Evolutionary conservation across 495 filamentous ascomycete species (phyloP).

Genomic region (Aspergillus egyptiacus): DNA sequence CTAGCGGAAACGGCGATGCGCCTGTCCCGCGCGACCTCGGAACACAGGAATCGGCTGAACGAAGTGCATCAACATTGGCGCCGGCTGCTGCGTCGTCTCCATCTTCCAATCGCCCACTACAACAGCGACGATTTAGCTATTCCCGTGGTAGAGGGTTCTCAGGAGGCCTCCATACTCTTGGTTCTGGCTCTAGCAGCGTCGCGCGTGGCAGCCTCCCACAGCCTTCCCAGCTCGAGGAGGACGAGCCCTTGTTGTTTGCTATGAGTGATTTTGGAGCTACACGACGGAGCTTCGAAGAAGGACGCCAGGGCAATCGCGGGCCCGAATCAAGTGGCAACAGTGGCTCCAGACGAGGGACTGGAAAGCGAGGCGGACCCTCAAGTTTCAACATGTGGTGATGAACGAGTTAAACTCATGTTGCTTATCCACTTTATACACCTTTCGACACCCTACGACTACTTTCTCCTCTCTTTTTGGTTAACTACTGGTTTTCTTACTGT

Average conservation of each 20-base stretch:
- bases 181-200: slow-evolving; percentile 41
- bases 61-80: slow-evolving; percentile 22
- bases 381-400: slow-evolving; percentile 32
- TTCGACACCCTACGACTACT: not conserved
- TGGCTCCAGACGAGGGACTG: slow-evolving; percentile 38
- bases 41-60: slow-evolving; percentile 36
- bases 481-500: not conserved
- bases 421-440: not conserved
- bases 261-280: slow-evolving; percentile 76
- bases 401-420: slow-evolving; percentile 1
- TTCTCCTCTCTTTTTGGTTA: not conserved
- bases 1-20: slow-evolving; percentile 24
- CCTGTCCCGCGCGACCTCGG: slow-evolving; percentile 41
- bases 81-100: slow-evolving; percentile 36
- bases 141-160: slow-evolving; percentile 39
- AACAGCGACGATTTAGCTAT: slow-evolving; percentile 37
- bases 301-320: slow-evolving; percentile 42
- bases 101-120: slow-evolving; percentile 28
- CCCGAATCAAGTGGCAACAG: slow-evolving; percentile 24
- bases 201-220: slow-evolving; percentile 36
- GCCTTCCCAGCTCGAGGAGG: slow-evolving; percentile 48
- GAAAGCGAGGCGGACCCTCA: slow-evolving; percentile 35
- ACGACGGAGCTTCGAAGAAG: slow-evolving; percentile 70
- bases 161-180: slow-evolving; percentile 35
- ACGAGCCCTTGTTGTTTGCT: slow-evolving; percentile 78